Evolutionary conservation across 2,329 filamentous ascomycete species (phyloP).

Genomic region (Fusarium sp.): DNA sequence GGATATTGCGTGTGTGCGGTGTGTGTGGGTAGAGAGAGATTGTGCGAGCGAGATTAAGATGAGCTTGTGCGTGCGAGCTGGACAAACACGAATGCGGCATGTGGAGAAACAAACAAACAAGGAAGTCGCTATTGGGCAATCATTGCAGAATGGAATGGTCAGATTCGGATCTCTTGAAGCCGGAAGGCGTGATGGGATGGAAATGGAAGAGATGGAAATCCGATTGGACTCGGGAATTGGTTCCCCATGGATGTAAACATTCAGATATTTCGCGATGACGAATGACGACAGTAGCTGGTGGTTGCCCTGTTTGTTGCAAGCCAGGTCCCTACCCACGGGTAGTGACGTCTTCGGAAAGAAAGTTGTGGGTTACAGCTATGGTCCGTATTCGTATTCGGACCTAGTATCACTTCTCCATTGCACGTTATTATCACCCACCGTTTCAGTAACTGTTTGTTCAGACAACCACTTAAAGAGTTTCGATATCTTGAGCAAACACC

Average conservation of each 20-base stretch:
- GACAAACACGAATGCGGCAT: conserved; percentile 41
- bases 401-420: neutral
- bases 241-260: neutral
- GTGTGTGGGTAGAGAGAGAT: conserved; percentile 14
- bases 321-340: neutral
- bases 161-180: conserved; percentile 12
- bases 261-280: neutral
- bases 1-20: neutral
- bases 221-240: neutral
- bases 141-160: conserved; percentile 8
- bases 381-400: conserved; percentile 43
- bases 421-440: neutral
- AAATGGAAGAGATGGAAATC: neutral
- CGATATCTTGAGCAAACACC: neutral
- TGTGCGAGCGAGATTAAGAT: conserved; percentile 14
- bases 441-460: neutral
- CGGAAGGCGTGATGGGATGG: neutral
- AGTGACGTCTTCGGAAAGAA: conserved; percentile 27
- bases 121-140: neutral
- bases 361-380: conserved; percentile 13
- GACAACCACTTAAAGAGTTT: neutral
- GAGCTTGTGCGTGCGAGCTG: conserved; percentile 29
- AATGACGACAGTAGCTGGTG: conserved; percentile 5
- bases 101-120: conserved; percentile 26
- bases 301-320: neutral